Evolutionary conservation across 1,284 basidiomycete genomes (phyloP).

Genomic region (Rhodotorula mucilaginosa): DNA sequence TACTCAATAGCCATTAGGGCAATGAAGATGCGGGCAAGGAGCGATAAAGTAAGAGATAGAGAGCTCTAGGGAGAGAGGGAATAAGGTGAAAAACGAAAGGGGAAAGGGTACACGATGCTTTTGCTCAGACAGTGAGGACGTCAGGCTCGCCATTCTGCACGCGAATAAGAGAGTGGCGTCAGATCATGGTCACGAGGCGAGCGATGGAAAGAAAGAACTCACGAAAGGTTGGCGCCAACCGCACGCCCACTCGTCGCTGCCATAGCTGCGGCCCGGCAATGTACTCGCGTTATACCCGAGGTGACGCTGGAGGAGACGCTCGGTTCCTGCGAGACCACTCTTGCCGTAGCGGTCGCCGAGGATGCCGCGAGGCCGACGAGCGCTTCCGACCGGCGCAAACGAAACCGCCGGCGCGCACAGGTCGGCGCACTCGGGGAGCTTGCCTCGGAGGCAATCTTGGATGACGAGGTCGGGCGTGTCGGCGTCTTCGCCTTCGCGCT

Average conservation of each 20-base stretch:
- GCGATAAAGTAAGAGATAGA: background rate
- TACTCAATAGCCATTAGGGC: too few relatives aligned
- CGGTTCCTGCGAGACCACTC: slow-evolving; percentile 29
- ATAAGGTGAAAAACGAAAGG: background rate
- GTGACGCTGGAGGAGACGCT: slow-evolving; percentile 30
- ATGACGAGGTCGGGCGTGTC: slow-evolving; percentile 37
- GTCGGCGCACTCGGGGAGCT: slow-evolving; percentile 12
- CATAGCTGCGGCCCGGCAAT: slow-evolving; percentile 33
- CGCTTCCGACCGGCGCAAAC: background rate
- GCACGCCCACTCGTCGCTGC: slow-evolving; percentile 37
- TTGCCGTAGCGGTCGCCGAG: slow-evolving; percentile 28
- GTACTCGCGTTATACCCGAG: slow-evolving; percentile 34
- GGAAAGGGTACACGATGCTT: background rate
- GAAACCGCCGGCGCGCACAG: slow-evolving; percentile 18
- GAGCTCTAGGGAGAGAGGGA: background rate
- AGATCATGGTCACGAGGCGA: too few relatives aligned
- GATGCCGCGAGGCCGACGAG: slow-evolving; percentile 9
- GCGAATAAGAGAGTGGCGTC: background rate
- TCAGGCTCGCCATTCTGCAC: slow-evolving; percentile 37
- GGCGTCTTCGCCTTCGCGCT: slow-evolving; percentile 28
- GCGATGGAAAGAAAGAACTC: background rate
- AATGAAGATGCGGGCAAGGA: too few relatives aligned
- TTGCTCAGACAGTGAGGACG: slow-evolving; percentile 21
- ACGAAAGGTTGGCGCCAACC: slow-evolving; percentile 38
- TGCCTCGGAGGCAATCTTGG: slow-evolving; percentile 32